Base-by-base conservation (phyloP, 148 eudicot genomes). In the Persicaria tinctoria region DNA sequence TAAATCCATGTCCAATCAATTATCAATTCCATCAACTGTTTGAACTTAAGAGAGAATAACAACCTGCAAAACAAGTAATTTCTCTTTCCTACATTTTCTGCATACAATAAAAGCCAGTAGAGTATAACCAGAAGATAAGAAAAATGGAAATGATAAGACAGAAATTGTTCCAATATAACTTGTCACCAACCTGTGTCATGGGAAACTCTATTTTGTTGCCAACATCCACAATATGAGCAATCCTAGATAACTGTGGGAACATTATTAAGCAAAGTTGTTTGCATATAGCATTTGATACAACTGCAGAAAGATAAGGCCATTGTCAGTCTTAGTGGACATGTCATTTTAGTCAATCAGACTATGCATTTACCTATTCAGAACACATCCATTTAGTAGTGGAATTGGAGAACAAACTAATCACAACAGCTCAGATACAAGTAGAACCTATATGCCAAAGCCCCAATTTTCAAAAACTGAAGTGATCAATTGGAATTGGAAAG, bases 101-200 rank as follows among this genome's bases (percentile, higher is more conserved):
- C 70, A 66, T 41, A 18, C 48, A 16, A 66, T 6, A 14, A 63
- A 63, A 63, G 20, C n/a, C 16, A 63, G 68, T 57, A 41, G 48
- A 38, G 14, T 66, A 32, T 6, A 41, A 9, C 47, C 46, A 41
- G 8, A 66, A 66, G 18, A 41, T 32, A 38, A 13, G 1, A 41
- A 64, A 64, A 41, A 66, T 60, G 44, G 10, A 38, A 66, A 66
- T 41, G 70, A 66, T 44, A 13, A 66, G 44, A 38, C 14, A 14
- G 47, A n/a, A 66, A 44, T 38, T 38, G 18, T 27, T 63, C 1
- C 44, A 27, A 32, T 32, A 4, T 23, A 59, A 20, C 45, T 13
- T 9, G 38, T 47, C 38, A 68, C 76, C 76, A 70, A 93, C 98
- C 97, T 89, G 97, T 68, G 72, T 69, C 97, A 94, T 91, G 12